Evolutionary conservation across 768 basidiomycete species (phyloP).

Genomic region (Arthromyces matolae): DNA sequence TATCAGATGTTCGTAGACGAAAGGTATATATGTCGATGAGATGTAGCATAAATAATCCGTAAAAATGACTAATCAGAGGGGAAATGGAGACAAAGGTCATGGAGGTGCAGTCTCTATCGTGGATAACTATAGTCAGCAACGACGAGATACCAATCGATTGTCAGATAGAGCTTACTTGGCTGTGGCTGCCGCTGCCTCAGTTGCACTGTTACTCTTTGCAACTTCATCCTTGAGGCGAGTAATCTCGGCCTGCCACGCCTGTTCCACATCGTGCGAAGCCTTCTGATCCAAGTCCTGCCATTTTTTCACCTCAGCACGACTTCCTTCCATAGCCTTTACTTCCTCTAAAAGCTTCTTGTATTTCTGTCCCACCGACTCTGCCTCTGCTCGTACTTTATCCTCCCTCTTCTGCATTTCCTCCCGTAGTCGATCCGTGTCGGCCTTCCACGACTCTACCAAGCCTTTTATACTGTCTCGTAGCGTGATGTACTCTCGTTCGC

Average conservation of each 20-base stretch:
- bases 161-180: constrained; percentile 52
- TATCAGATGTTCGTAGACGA: too few relatives aligned
- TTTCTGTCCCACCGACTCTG: constrained; percentile 65
- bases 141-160: constrained; percentile 7
- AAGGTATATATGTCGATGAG: constrained; percentile 10
- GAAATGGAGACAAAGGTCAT: constrained; percentile 4
- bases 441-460: constrained; percentile 69
- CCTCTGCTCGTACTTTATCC: constrained; percentile 63
- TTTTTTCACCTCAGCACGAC: constrained; percentile 43
- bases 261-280: constrained; percentile 55
- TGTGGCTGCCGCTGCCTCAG: constrained; percentile 54
- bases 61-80: background rate
- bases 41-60: background rate
- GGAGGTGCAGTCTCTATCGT: constrained; percentile 11
- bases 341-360: constrained; percentile 64
- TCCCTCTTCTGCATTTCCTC: constrained; percentile 77
- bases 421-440: constrained; percentile 65
- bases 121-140: too few relatives aligned
- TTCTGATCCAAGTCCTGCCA: constrained; percentile 48
- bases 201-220: constrained; percentile 50
- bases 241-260: constrained; percentile 57
- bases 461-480: constrained; percentile 73
- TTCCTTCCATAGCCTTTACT: constrained; percentile 48
- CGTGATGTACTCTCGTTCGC: constrained; percentile 78
- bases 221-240: constrained; percentile 48